Evolutionary conservation across 352 stramenopile genomes (phyloP).

Genomic region (Pythium biforme): DNA sequence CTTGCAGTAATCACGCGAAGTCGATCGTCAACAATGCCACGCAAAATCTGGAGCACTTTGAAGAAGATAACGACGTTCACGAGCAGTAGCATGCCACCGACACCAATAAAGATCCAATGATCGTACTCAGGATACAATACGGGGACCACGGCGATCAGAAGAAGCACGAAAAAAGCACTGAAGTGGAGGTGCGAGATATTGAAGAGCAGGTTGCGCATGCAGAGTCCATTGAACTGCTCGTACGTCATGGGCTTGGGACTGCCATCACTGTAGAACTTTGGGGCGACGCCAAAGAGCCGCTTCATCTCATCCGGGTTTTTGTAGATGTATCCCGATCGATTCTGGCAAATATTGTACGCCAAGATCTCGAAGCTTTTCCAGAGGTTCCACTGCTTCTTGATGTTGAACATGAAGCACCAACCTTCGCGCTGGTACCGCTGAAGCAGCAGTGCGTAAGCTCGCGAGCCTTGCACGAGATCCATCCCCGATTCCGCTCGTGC

Average conservation of each 20-base stretch:
- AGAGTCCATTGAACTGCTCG: slow-evolving; percentile 74
- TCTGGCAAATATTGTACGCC: slow-evolving; percentile 87
- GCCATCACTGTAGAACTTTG: slow-evolving; percentile 27
- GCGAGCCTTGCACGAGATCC: slow-evolving; percentile 70
- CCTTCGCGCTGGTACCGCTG: slow-evolving; percentile 80
- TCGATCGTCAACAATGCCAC: slow-evolving; percentile 81
- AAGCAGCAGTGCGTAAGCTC: slow-evolving; percentile 69
- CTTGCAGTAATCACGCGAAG: slow-evolving; percentile 62
- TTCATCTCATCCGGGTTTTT: slow-evolving; percentile 87
- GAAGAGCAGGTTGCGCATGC: slow-evolving; percentile 83
- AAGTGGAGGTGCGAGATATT: slow-evolving; percentile 82
- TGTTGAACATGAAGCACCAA: slow-evolving; percentile 76
- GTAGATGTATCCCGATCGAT: slow-evolving; percentile 86
- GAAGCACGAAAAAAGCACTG: slow-evolving; percentile 73
- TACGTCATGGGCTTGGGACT: slow-evolving; percentile 52
- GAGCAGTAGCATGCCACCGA: slow-evolving; percentile 50
- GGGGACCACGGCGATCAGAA: slow-evolving; percentile 68
- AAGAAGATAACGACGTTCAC: slow-evolving; percentile 83
- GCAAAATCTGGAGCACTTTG: slow-evolving; percentile 81
- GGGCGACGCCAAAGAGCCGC: slow-evolving; percentile 60
- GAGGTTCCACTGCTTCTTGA: slow-evolving; percentile 80
- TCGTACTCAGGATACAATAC: slow-evolving; percentile 60
- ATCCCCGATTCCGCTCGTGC: slow-evolving; percentile 59
- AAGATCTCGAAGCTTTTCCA: slow-evolving; percentile 89
- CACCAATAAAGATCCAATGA: slow-evolving; percentile 75